A percentile compares a stretch with the other conserved stretches of the same genome.
Conservation (phyloP, 768 basidiomycete genomes). For the Hypsizygus marmoreus region DNA sequence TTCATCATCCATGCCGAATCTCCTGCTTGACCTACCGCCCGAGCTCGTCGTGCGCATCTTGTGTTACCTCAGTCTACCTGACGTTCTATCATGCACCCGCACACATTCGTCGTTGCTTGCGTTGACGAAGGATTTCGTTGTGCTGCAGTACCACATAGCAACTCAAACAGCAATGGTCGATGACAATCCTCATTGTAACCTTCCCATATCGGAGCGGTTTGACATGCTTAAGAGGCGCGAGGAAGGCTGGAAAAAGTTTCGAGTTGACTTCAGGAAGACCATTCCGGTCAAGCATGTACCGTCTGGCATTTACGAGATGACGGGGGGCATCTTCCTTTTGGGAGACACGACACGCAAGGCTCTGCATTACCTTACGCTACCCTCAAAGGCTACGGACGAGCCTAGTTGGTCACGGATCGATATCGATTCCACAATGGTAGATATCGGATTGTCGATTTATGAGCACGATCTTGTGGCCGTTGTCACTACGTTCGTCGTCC, state of each 20-base stretch:
- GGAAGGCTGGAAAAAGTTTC: constrained; percentile 30
- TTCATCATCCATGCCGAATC: no score
- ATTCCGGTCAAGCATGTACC: constrained; percentile 29
- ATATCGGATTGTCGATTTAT: constrained; percentile 42
- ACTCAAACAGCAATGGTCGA: constrained; percentile 24
- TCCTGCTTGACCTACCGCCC: constrained; percentile 29
- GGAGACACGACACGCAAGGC: constrained; percentile 27
- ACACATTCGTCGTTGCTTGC: constrained; percentile 22
- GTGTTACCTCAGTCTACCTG: constrained; percentile 22
- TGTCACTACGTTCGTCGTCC: constrained; percentile 38
- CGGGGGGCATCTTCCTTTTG: constrained; percentile 39
- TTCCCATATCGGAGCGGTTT: constrained; percentile 22
- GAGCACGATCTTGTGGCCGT: constrained; percentile 47
- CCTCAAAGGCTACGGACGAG: constrained; percentile 24
- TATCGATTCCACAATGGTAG: constrained; percentile 33
- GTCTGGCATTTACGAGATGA: constrained; percentile 44
- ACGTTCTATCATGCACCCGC: constrained; percentile 24
- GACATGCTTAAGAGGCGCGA: constrained; percentile 25
- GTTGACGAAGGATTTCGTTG: constrained; percentile 27
- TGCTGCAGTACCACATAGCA: constrained; percentile 34
- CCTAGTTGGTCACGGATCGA: constrained; percentile 30
- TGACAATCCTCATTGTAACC: constrained; percentile 26
- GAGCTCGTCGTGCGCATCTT: constrained; percentile 35
- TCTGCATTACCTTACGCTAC: constrained; percentile 35
- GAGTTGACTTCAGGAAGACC: constrained; percentile 23